A percentile compares a stretch with the other conserved stretches of the same genome.
These are phyloP conservation scores for Comarum palustre DNA, from an alignment of 306 rosid genomes.

Conservation along the genomic window DNA sequence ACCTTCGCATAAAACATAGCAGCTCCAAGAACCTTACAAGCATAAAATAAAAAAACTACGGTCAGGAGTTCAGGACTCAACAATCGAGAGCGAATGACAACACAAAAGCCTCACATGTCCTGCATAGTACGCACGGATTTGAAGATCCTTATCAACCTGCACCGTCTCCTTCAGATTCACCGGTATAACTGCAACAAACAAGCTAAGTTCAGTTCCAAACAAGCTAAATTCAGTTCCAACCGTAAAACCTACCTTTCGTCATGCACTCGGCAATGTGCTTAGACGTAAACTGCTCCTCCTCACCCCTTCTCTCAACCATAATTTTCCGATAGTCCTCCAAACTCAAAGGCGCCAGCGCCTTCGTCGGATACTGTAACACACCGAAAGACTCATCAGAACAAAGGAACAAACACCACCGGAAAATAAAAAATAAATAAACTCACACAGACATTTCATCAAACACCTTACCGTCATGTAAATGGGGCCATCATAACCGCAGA, in stretches of 20 bases:
- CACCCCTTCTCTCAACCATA: constrained; percentile 92
- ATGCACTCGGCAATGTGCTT: constrained; percentile 69
- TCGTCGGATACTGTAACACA: constrained; percentile 79
- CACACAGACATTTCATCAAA: constrained; percentile 38
- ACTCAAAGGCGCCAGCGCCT: constrained; percentile 88
- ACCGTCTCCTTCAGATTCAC: constrained; percentile 80
- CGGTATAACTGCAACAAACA: constrained; percentile 58
- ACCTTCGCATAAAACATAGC: constrained; percentile 98
- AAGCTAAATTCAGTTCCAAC: not conserved
- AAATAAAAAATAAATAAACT: not conserved
- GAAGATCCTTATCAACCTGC: constrained; percentile 79
- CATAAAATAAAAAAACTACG: constrained; percentile 5
- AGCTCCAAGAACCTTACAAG: constrained; percentile 83
- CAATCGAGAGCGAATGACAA: not conserved
- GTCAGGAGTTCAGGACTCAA: not conserved
- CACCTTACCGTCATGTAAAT: constrained; percentile 88
- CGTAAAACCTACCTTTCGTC: constrained; percentile 60
- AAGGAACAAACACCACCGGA: not conserved
- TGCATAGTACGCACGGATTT: constrained; percentile 92
- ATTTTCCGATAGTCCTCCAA: constrained; percentile 82
- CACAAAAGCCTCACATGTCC: constrained; percentile 71
- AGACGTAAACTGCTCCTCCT: constrained; percentile 72
- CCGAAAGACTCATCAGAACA: not conserved
- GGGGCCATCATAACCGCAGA: constrained; percentile 80
- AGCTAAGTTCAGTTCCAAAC: not conserved